Evolutionary conservation across 768 basidiomycete genomes (phyloP).

Genomic region (Podaxis carcinomalis): DNA sequence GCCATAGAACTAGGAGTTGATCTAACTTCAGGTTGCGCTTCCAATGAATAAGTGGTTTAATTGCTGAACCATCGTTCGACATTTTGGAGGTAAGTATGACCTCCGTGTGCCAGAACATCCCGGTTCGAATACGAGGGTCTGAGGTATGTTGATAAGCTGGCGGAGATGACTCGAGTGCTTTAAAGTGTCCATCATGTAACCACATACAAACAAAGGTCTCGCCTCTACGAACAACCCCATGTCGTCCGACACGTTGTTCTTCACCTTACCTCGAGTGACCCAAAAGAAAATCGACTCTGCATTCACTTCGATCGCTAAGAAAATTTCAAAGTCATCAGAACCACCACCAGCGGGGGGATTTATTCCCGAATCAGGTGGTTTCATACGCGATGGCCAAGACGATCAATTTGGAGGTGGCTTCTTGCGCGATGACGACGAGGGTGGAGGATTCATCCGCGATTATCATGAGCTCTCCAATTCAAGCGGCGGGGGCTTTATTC

Average conservation of each 20-base stretch:
- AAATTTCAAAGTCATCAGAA: neutral
- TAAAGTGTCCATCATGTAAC: neutral
- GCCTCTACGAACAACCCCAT: neutral
- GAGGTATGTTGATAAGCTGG: too few relatives aligned
- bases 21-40: too few relatives aligned
- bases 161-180: too few relatives aligned
- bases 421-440: slow-evolving; percentile 10
- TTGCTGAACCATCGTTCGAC: too few relatives aligned
- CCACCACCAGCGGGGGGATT: neutral
- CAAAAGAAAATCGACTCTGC: slow-evolving; percentile 13
- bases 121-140: too few relatives aligned
- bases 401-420: slow-evolving; percentile 15
- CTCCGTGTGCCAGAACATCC: too few relatives aligned
- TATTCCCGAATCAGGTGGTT: slow-evolving; percentile 1
- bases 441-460: slow-evolving; percentile 18
- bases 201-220: neutral
- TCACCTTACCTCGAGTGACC: neutral
- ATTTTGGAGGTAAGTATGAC: too few relatives aligned
- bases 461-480: neutral
- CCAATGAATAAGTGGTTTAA: too few relatives aligned
- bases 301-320: slow-evolving; percentile 3
- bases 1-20: too few relatives aligned
- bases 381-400: slow-evolving; percentile 11
- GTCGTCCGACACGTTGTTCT: slow-evolving; percentile 9
- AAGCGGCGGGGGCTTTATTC: slow-evolving; percentile 28